Base-by-base conservation (phyloP, 257 asterid species). In the Salvia rosmarinus region DNA sequence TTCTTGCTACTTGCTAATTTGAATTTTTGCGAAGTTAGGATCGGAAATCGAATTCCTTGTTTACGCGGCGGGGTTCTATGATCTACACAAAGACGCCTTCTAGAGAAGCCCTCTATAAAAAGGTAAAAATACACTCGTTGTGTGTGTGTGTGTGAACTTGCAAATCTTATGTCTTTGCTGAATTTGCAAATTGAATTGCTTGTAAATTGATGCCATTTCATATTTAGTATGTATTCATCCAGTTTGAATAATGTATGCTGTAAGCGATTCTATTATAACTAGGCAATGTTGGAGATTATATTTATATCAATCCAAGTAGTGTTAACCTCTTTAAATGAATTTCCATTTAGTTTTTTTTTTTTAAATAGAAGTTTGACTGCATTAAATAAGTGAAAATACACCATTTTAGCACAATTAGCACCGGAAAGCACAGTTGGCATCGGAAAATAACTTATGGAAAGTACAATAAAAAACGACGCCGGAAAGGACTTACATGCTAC, bases 1-100 rank as follows among this genome's bases (percentile, higher is more conserved):
- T 0, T 51, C 2, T 13, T 70, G 5, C 4, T 11, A n/a, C 7
- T 11, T 32, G 20, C 59, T 74, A 23, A 71, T 68, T 39, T 63
- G 30, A 28, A 25, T 12, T 59, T 12, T 59, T 62, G 16, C 71
- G 56, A 30, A 60, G 40, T 56, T 66, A 95, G 99, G 98, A 89
- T 78, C 87, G 77, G 81, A 94, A 89, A 73, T 83, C 84, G 65
- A 87, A 77, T 57, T 50, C 93, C 35, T 86, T 94, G 23, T 95
- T 88, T 72, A 83, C 85, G 42, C 88, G 96, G 61, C 83, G 95
- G 80, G 96, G 96, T 68, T 89, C 98, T 19, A 80, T 95, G 96
- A 77, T 83, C 75, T 95, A 91, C 72, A 95, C 99, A 5, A 91
- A 91, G 84, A 86, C 96, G 68, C 99, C 98, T 43, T 83, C 97